These are phyloP conservation scores for Coccomyxa sp. DNA, from an alignment of 139 green algal species.

Conservation along the genomic window DNA sequence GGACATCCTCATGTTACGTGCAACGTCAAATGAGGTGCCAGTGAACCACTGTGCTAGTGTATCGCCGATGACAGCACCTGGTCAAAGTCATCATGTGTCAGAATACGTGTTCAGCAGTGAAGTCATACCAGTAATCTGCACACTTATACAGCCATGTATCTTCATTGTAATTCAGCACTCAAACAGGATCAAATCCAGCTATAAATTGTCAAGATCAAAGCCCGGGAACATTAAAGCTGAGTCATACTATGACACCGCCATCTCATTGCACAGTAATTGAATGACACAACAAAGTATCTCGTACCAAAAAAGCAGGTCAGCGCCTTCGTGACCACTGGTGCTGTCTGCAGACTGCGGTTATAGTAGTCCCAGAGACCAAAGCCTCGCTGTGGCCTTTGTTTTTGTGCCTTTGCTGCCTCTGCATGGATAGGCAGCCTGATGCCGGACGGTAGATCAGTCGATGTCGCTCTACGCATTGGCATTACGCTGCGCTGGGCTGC, in stretches of 20 bases:
- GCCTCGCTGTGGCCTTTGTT: background rate
- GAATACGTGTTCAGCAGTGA: too few species aligned
- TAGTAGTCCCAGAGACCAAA: conserved; percentile 2
- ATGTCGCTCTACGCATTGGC: background rate
- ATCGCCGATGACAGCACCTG: background rate
- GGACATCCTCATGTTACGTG: background rate
- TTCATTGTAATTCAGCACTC: too few species aligned
- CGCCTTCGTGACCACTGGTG: background rate
- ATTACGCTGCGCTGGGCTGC: background rate
- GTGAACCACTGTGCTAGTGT: background rate
- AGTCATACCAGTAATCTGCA: too few species aligned
- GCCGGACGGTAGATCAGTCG: background rate
- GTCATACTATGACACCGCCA: background rate
- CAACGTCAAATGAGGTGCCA: background rate
- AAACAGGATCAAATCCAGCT: too few species aligned
- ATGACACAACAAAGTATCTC: background rate
- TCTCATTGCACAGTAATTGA: background rate
- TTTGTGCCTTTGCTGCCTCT: background rate
- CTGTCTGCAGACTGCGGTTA: background rate
- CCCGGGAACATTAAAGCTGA: background rate
- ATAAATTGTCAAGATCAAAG: too few species aligned
- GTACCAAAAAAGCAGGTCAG: background rate
- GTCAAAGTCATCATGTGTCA: background rate
- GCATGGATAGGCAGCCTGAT: background rate
- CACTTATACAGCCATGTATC: too few species aligned